These are phyloP conservation scores for Aspergillus ellipticus DNA, from an alignment of 495 filamentous ascomycete species.

Conservation along the genomic window DNA sequence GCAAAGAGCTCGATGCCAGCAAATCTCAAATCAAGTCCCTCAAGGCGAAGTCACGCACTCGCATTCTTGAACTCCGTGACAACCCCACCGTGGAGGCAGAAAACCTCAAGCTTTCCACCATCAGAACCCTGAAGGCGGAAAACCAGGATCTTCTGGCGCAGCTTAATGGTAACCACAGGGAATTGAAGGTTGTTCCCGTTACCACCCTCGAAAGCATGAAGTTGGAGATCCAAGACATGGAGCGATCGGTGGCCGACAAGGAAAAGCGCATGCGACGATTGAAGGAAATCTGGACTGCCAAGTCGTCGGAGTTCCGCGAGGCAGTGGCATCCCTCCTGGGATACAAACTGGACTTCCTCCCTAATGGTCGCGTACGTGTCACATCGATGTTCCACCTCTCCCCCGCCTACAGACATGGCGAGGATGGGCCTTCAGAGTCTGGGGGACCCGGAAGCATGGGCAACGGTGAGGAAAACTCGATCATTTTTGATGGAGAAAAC, in stretches of 20 bases:
- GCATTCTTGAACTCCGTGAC: conserved; percentile 78
- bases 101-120: conserved; percentile 73
- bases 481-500: conserved; percentile 94
- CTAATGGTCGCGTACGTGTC: conserved; percentile 85
- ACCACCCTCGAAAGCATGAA: conserved; percentile 69
- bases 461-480: conserved; percentile 63
- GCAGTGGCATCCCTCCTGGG: conserved; percentile 84
- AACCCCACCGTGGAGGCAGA: conserved; percentile 86
- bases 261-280: conserved; percentile 82
- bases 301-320: conserved; percentile 89
- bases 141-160: conserved; percentile 78
- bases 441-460: conserved; percentile 56
- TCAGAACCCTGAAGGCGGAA: conserved; percentile 72
- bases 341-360: conserved; percentile 89
- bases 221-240: conserved; percentile 67
- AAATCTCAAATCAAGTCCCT: conserved; percentile 68
- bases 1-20: conserved; percentile 70
- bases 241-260: conserved; percentile 69
- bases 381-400: conserved; percentile 74
- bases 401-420: conserved; percentile 50
- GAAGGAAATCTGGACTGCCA: conserved; percentile 84
- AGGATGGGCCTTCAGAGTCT: conserved; percentile 40
- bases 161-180: conserved; percentile 51
- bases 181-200: conserved; percentile 62
- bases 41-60: conserved; percentile 69